Evolutionary conservation across 192 early-diverging fungal genomes (phyloP), one percentile per base, ranked within the genome.

Genomic region (Coemansia sp.): DNA sequence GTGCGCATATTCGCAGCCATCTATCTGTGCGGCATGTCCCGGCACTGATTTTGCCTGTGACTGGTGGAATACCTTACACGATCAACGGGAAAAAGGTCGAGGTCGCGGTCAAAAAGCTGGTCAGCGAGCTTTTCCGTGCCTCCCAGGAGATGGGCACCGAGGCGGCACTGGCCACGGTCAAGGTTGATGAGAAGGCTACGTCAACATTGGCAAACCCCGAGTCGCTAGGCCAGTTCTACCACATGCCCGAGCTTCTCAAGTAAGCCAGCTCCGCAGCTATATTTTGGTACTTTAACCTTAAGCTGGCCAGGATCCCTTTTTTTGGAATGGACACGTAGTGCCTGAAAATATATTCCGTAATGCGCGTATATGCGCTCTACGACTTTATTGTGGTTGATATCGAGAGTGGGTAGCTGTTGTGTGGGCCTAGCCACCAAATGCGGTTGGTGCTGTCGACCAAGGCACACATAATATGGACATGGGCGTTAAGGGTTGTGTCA

Each of bases 61-160:
- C 65, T 5, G 89, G 90, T 41, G 73, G 73, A 14, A 94, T 98
- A 67, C 96, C 96, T 33, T 89, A 97, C 75, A 98, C 96, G 1
- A 79, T 91, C 51, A 97, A 92, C 41, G 94, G 96, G 33, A 98
- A 98, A 60, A 97, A 97, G 73, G 93, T 97, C 9, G 96, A 98
- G 68, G 85, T 98, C 27, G 94, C 93, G 1, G 93, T 98, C 42
- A 98, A 97, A 55, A 68, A 79, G 60, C 65, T 80, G 15, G 60
- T 80, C 4, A 78, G 76, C 55, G 76, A 79, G 4, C 65, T 75
- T 41, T 75, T 77, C 32, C 65, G 55, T 5, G 63, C 43, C 22
- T 51, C 65, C n/a, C 69, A 79, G 26, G 63, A 49, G 42, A 17
- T 7, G 14, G 58, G 64, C 17, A 68, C 81, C 56, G 73, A 95